Evolutionary conservation across 2,329 filamentous ascomycete genomes (phyloP), one percentile per base, ranked within the genome.

Genomic region (Cytospora piceicola): DNA sequence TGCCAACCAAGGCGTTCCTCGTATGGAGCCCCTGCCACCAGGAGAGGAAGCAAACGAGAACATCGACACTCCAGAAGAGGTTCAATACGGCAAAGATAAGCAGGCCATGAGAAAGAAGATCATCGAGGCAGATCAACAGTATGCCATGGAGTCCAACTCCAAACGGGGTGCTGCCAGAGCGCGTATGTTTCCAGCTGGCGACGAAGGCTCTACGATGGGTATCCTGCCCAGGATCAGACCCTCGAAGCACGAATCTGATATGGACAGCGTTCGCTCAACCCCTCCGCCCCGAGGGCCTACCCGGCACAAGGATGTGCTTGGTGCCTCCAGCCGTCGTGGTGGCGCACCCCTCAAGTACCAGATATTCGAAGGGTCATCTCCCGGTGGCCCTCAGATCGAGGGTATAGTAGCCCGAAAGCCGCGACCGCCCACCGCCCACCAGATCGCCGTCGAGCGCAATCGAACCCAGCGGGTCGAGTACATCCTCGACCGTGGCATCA

Each of bases 401-500:
- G 81, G 82, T 17, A 81, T 85, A n/a, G 79, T 82, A 46, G 80
- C 82, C 24, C 80, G 86, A 65, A 89, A 93, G 73, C 88, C 89
- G 11, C 85, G 92, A 1, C 91, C 91, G 3, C 86, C 92, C 0
- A 95, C 92, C 0, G 90, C 91, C 42, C 92, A 95, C 76, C 92
- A 95, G 76, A 81, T 93, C 49, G 91, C 91, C 0, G 90, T 95
- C 1, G 91, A 93, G 75, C 85, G 89, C 63, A 93, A 94, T 75
- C 84, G 92, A 22, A 90, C 87, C 67, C 87, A 92, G 72, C 88
- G 91, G 7, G 91, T 94, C n/a, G 90, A 93, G 72, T 90, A 93
- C 72, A 91, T 93, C 60, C 84, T 95, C 20, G 89, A 92, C 70
- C 87, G 89, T n/a, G 89, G 90, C 34, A 80, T 94, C 39, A 86